Percentiles rank a stretch among this genome's conserved stretches.
Conservation (phyloP, 805 yeast genomes). For the Sungouiozyma ichnusensis region DNA sequence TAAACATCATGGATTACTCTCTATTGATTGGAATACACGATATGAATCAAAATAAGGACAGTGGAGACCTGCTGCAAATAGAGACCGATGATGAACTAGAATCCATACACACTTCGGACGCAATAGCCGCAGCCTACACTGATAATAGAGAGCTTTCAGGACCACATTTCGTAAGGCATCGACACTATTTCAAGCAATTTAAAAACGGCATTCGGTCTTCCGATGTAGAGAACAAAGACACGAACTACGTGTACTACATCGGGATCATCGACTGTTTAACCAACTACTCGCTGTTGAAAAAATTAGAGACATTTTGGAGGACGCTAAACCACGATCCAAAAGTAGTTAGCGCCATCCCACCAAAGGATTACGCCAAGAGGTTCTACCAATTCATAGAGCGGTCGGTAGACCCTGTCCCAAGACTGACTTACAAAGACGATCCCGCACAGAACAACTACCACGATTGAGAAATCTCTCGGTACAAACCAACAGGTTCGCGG, state of each 20-base stretch:
- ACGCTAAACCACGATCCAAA: slow-evolving; percentile 56
- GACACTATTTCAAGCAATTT: slow-evolving; percentile 51
- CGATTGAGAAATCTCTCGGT: too few species aligned
- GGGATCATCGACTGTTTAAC: slow-evolving; percentile 94
- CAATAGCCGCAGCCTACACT: too few species aligned
- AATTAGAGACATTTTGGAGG: slow-evolving; percentile 79
- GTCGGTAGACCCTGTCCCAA: slow-evolving; percentile 27
- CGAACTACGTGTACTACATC: slow-evolving; percentile 66
- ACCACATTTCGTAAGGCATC: too few species aligned
- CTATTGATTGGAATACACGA: slow-evolving; percentile 83
- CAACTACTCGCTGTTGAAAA: slow-evolving; percentile 59
- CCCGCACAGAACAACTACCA: slow-evolving; percentile 14
- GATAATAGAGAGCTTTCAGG: too few species aligned
- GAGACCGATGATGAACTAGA: slow-evolving; percentile 1
- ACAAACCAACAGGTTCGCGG: too few species aligned
- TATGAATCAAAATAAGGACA: slow-evolving; percentile 19
- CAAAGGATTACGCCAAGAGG: slow-evolving; percentile 80
- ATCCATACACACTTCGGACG: background rate
- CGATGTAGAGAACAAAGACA: slow-evolving; percentile 38
- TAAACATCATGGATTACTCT: slow-evolving; percentile 94
- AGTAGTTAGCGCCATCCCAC: slow-evolving; percentile 82
- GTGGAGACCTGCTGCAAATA: slow-evolving; percentile 2
- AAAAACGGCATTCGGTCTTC: slow-evolving; percentile 82
- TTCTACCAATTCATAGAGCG: slow-evolving; percentile 59
- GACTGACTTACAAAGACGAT: slow-evolving; percentile 14